phyloP scores from a whole-genome alignment of 1,284 basidiomycete genomes.

The Cutaneotrichosporon sp. region DNA sequence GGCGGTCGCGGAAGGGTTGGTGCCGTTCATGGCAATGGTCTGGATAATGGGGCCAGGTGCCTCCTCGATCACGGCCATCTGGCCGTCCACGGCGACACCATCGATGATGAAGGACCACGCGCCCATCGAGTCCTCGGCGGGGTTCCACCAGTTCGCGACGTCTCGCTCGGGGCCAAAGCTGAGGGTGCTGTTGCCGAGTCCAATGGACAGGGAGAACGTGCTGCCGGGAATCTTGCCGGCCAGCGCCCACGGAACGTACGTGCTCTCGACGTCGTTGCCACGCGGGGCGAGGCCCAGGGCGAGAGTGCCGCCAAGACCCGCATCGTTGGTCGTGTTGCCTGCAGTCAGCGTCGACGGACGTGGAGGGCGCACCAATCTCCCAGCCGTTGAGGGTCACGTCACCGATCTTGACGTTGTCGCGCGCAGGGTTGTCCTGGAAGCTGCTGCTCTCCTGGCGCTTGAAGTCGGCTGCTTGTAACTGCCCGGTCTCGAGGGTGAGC shows the following conservation, averaged over 20 bases:
- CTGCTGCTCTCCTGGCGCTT: neutral
- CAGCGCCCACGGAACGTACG: neutral
- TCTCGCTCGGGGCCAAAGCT: neutral
- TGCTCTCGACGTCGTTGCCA: neutral
- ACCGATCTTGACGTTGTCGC: neutral
- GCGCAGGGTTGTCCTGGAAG: neutral
- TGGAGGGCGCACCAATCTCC: neutral
- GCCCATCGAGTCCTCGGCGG: neutral
- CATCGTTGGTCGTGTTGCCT: neutral
- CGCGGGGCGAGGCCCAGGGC: neutral
- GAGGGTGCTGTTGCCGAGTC: neutral
- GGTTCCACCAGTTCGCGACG: neutral
- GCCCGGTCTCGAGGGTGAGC: neutral
- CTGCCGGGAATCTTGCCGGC: neutral
- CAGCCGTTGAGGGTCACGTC: neutral
- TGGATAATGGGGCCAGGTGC: neutral
- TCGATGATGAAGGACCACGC: neutral
- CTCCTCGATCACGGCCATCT: neutral
- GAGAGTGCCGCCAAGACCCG: neutral
- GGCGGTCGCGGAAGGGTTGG: neutral
- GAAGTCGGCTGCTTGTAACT: neutral
- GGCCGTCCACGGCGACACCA: neutral
- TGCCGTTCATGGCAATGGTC: neutral
- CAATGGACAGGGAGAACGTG: neutral
- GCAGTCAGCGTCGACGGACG: neutral